Conservation (phyloP, 202 grass and related monocot genomes). For the Zoysia matrella region DNA sequence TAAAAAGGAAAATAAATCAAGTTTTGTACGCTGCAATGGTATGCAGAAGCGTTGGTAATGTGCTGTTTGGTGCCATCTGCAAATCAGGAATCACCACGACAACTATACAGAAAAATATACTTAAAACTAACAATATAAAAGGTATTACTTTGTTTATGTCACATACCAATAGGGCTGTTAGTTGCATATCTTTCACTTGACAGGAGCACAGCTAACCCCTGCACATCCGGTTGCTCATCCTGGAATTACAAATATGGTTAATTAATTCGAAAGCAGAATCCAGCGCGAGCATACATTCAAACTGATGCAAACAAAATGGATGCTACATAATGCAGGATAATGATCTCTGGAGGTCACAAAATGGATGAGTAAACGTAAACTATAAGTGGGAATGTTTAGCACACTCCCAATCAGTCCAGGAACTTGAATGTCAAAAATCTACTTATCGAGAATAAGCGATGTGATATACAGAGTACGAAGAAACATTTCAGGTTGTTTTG, state of each 20-base stretch:
- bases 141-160: not conserved
- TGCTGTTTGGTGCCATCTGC: conserved; percentile 6
- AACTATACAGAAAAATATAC: conserved; percentile 1
- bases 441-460: no score
- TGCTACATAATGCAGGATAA: not conserved
- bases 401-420: not conserved
- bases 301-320: not conserved
- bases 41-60: not conserved
- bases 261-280: conserved; percentile 35
- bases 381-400: not conserved
- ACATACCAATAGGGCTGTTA: conserved; percentile 87
- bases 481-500: no score
- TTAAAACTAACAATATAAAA: conserved; percentile 36
- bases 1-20: conserved; percentile 10
- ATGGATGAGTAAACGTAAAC: conserved; percentile 1
- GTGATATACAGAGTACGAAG: no score
- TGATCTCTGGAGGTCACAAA: not conserved
- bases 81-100: conserved; percentile 31
- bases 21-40: not conserved
- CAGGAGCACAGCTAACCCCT: conserved; percentile 88
- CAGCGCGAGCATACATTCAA: not conserved
- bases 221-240: conserved; percentile 96
- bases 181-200: conserved; percentile 95
- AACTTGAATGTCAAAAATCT: no score
- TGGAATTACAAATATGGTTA: conserved; percentile 53